Evolutionary conservation across 306 rosid genomes (phyloP).

Genomic region (Clitoria ternatea): DNA sequence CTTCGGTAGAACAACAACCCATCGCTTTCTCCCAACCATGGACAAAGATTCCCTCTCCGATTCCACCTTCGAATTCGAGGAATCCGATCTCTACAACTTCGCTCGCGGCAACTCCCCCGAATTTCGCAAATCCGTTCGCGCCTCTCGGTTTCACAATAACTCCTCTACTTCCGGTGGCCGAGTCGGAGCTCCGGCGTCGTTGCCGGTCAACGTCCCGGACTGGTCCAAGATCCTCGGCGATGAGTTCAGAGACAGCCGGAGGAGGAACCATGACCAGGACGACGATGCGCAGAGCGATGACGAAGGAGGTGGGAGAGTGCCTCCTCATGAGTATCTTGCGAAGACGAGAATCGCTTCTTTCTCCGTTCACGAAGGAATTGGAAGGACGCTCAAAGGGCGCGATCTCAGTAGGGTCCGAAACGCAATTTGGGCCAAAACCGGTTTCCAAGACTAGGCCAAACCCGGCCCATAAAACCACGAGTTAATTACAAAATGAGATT

Average conservation of each 20-base stretch:
- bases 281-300: constrained; percentile 19
- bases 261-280: constrained; percentile 16
- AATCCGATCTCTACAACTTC: constrained; percentile 67
- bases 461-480: neutral
- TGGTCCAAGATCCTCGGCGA: constrained; percentile 82
- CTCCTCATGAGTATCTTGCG: constrained; percentile 90
- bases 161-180: constrained; percentile 22
- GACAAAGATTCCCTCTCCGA: constrained; percentile 41
- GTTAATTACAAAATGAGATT: neutral
- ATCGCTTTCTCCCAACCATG: constrained; percentile 46
- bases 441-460: constrained; percentile 55
- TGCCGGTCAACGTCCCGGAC: constrained; percentile 78
- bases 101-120: constrained; percentile 54
- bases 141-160: constrained; percentile 31
- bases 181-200: constrained; percentile 44
- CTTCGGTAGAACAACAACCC: constrained; percentile 39
- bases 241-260: constrained; percentile 51
- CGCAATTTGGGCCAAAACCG: constrained; percentile 87
- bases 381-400: constrained; percentile 86
- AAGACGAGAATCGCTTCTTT: constrained; percentile 73
- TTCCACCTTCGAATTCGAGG: constrained; percentile 66
- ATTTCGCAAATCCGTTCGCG: constrained; percentile 35
- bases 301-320: constrained; percentile 43
- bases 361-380: constrained; percentile 87
- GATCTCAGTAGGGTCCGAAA: constrained; percentile 88